A percentile compares a stretch with the other conserved stretches of the same genome.
These are phyloP conservation scores for Amphirosellinia nigrospora DNA, from an alignment of 495 filamentous ascomycete genomes.

Conservation along the genomic window DNA sequence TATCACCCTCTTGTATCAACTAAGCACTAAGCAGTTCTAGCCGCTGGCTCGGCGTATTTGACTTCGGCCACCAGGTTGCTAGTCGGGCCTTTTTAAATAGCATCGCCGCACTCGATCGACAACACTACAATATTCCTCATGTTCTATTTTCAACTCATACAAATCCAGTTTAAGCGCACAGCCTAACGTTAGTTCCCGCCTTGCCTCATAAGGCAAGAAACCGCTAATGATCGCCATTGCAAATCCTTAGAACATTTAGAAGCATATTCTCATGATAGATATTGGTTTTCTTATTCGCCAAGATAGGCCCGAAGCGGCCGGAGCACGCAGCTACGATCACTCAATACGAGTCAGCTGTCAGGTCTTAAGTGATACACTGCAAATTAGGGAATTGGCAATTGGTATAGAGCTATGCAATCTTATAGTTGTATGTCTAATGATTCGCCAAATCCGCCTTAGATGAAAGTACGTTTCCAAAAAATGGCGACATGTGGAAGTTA, in stretches of 20 bases:
- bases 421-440: background rate
- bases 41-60: background rate
- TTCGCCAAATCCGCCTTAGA: slow-evolving; percentile 20
- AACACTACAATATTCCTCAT: background rate
- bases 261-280: background rate
- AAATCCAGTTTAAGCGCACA: background rate
- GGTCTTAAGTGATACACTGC: background rate
- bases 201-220: no score
- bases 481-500: slow-evolving; percentile 44
- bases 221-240: no score
- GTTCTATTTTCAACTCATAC: background rate
- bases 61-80: background rate
- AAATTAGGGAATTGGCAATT: background rate
- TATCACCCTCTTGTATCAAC: background rate
- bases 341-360: background rate
- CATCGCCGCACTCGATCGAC: no score
- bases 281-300: background rate
- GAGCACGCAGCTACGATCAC: background rate
- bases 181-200: no score
- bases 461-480: slow-evolving; percentile 39
- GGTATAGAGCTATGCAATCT: background rate
- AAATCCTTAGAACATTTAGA: no score
- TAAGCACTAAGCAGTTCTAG: background rate
- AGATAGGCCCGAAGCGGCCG: background rate
- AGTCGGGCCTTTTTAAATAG: background rate